phyloP scores from a whole-genome alignment of 1,284 basidiomycete genomes.

The Papiliotrema terrestris region DNA sequence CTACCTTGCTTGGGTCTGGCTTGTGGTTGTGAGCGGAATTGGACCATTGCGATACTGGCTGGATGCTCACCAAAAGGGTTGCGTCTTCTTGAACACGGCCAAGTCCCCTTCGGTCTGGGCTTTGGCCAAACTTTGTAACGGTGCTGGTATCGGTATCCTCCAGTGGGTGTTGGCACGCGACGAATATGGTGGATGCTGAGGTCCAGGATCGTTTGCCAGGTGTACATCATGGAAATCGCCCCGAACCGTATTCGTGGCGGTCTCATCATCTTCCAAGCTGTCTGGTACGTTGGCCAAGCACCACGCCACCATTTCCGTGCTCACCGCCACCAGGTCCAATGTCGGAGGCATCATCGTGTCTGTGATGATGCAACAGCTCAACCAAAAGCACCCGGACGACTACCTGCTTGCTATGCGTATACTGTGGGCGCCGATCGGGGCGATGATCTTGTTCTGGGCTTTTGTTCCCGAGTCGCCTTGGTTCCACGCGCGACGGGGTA shows the following conservation, averaged over 20 bases:
- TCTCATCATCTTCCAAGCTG: conserved; percentile 22
- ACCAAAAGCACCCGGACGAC: conserved; percentile 9
- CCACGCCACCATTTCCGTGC: neutral
- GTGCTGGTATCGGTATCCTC: conserved; percentile 18
- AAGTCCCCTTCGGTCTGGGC: conserved; percentile 17
- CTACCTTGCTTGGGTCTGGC: conserved; percentile 14
- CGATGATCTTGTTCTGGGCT: conserved; percentile 15
- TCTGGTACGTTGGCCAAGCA: conserved; percentile 11
- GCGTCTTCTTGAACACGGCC: conserved; percentile 10
- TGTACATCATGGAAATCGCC: conserved; percentile 19
- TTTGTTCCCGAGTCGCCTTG: conserved; percentile 23
- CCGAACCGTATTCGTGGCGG: conserved; percentile 23
- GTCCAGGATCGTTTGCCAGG: conserved; percentile 9
- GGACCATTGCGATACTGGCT: neutral
- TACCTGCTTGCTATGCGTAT: conserved; percentile 11
- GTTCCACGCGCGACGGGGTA: conserved; percentile 16
- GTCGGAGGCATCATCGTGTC: conserved; percentile 13
- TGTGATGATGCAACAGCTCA: conserved; percentile 13
- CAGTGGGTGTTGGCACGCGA: conserved; percentile 9
- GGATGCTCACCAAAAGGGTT: conserved; percentile 8
- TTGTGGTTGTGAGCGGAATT: conserved; percentile 11
- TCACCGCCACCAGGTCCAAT: neutral
- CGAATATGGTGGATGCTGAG: neutral
- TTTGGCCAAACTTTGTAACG: conserved; percentile 20
- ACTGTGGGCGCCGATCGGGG: conserved; percentile 12